These are phyloP conservation scores for Beta macrorhiza DNA, from an alignment of 179 eudicot species.

Conservation along the genomic window DNA sequence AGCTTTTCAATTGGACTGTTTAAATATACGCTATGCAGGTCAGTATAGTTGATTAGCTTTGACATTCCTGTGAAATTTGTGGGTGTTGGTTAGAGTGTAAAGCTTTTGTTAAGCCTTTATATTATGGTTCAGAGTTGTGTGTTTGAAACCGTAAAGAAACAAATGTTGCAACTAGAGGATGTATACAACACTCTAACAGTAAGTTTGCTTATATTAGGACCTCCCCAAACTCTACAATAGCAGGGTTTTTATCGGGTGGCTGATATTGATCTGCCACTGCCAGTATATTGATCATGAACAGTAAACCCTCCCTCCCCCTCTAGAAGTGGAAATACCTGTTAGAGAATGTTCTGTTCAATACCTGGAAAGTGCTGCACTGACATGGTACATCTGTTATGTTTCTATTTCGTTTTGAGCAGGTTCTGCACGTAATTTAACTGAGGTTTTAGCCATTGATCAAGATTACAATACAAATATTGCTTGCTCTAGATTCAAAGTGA, in stretches of 20 bases:
- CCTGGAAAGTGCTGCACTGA: too few relatives aligned
- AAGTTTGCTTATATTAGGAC: neutral
- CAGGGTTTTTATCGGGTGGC: neutral
- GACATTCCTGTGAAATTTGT: constrained; percentile 97
- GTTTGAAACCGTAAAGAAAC: too few relatives aligned
- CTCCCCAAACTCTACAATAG: neutral
- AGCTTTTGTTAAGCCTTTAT: constrained; percentile 78
- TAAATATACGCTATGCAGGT: constrained; percentile 24
- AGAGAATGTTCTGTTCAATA: too few relatives aligned
- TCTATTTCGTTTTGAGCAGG: neutral
- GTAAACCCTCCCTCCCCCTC: too few relatives aligned
- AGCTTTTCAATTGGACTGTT: too few relatives aligned
- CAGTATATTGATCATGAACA: too few relatives aligned
- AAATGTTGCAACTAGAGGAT: too few relatives aligned
- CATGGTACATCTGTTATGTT: too few relatives aligned
- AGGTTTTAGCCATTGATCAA: neutral
- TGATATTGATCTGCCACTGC: neutral
- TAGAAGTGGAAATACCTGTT: too few relatives aligned
- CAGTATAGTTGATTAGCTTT: constrained; percentile 83
- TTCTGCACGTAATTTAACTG: neutral
- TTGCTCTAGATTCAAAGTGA: neutral
- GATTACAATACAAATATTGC: neutral
- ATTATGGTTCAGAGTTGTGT: too few relatives aligned
- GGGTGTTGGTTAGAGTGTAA: constrained; percentile 98
- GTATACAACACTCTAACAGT: neutral